Evolutionary conservation across 2,329 filamentous ascomycete genomes (phyloP).

Genomic region (Microdochium nivale): DNA sequence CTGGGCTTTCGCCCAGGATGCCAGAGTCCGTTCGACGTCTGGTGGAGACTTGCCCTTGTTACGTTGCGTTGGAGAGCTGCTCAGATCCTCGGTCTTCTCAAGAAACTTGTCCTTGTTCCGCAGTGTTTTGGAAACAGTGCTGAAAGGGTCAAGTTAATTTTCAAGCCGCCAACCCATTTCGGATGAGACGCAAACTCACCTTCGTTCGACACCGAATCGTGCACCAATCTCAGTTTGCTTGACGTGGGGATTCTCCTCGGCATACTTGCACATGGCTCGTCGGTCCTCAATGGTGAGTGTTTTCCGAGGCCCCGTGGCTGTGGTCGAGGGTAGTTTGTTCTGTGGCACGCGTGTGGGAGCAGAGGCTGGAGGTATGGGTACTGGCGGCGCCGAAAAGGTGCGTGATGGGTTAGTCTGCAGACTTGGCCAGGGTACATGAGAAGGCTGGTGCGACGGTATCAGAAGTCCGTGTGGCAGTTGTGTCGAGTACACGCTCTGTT

Average conservation of each 20-base stretch:
- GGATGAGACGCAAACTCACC: constrained; percentile 46
- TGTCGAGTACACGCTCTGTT: constrained; percentile 20
- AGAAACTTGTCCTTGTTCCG: constrained; percentile 93
- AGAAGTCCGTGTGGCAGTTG: constrained; percentile 59
- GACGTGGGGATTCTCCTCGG: constrained; percentile 78
- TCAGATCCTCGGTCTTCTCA: constrained; percentile 64
- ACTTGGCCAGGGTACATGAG: constrained; percentile 57
- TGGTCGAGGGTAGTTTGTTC: constrained; percentile 38
- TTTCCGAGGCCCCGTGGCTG: constrained; percentile 62
- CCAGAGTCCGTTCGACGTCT: constrained; percentile 85
- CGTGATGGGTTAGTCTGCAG: constrained; percentile 64
- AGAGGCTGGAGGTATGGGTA: constrained; percentile 50
- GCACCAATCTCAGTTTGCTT: constrained; percentile 97
- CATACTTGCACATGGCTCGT: constrained; percentile 86
- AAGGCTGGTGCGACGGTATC: constrained; percentile 53
- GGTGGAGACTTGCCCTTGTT: constrained; percentile 72
- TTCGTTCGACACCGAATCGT: constrained; percentile 93
- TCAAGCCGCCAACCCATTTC: not conserved
- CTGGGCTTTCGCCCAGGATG: constrained; percentile 78
- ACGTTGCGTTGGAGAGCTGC: constrained; percentile 70
- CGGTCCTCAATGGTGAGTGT: constrained; percentile 89
- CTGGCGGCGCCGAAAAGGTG: constrained; percentile 50
- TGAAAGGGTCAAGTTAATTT: constrained; percentile 26
- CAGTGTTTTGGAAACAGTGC: constrained; percentile 97
- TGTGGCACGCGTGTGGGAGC: constrained; percentile 41